These are phyloP conservation scores for Pichia inconspicua DNA, from an alignment of 1,139 yeast genomes.

Conservation along the genomic window DNA sequence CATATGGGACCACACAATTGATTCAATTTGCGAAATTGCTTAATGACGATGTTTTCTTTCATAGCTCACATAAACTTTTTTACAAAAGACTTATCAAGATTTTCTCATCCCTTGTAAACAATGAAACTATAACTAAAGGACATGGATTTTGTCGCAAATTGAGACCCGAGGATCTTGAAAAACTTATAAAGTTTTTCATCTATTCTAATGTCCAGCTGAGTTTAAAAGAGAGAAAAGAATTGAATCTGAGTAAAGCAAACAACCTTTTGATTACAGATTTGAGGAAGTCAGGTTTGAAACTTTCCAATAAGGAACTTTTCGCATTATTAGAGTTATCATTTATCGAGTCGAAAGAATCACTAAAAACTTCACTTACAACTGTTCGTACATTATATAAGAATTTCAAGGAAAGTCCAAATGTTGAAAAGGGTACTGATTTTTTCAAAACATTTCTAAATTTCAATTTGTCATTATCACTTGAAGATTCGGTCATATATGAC, in stretches of 20 bases:
- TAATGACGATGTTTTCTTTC: slow-evolving; percentile 6
- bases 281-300: slow-evolving; percentile 4
- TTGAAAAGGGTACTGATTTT: slow-evolving; percentile 8
- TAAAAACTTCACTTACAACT: background rate
- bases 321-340: slow-evolving; percentile 7
- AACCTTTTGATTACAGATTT: slow-evolving; percentile 1
- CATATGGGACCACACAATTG: slow-evolving; percentile 5
- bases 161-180: slow-evolving; percentile 11
- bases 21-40: slow-evolving; percentile 7
- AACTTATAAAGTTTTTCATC: slow-evolving; percentile 5
- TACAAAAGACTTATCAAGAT: slow-evolving; percentile 2
- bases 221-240: background rate
- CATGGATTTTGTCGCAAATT: slow-evolving; percentile 3
- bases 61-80: slow-evolving; percentile 5
- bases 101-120: background rate
- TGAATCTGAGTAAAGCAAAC: slow-evolving; percentile 4
- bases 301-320: slow-evolving; percentile 11
- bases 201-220: slow-evolving; percentile 4
- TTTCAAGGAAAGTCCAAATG: slow-evolving; percentile 4
- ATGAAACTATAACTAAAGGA: background rate
- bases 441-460: slow-evolving; percentile 5
- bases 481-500: background rate
- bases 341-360: background rate
- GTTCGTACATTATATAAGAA: slow-evolving; percentile 5
- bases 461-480: slow-evolving; percentile 1